Base-by-base conservation (phyloP, 257 asterid genomes). In the Pogostemon cablin region DNA sequence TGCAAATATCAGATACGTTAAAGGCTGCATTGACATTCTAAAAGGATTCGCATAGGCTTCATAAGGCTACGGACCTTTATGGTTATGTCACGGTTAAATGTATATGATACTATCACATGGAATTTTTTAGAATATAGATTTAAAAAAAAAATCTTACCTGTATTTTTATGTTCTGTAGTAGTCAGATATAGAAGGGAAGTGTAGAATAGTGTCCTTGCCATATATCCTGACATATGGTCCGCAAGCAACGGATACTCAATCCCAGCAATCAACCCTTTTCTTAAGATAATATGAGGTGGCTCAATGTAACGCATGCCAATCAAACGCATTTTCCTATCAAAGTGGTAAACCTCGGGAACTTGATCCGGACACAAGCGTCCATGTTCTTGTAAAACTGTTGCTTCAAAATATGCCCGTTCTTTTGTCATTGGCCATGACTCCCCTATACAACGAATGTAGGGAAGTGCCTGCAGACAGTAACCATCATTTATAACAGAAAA, bases 361-460 rank as follows among this genome's bases (percentile, higher is more conserved):
- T 86, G 88, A 69, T 80, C 88, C 6, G 96, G 97, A 74, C 90
- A 84, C 79, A 88, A 77, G 9, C 91, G 87, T 5, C 86, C 89
- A 9, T 91, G 92, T 77, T 88, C 96, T 74, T 80, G 87, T 39
- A 91, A 74, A 42, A 90, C 70, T 44, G 80, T 70, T 7, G 84
- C 74, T 84, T 95, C 99, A 71, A 95, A 95, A 83, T 88, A 89
- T 47, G 99, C 96, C 55, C 99, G 97, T 49, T 95, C 99, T 69
- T 95, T 95, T 2, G 96, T 42, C 99, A 95, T 86, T 15, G 98
- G 98, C 98, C 98, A 91, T n/a, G 97, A 89, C 68, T 95, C 99
- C 44, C 99, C 99, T 2, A 95, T 88, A 48, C 85, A 82, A 68
- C 99, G 96, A 78, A 95, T 74, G 70, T 91, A 95, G 1, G 99